These are phyloP conservation scores for Colletotrichum echinochloae DNA, from an alignment of 2,329 filamentous ascomycete genomes.

Conservation along the genomic window DNA sequence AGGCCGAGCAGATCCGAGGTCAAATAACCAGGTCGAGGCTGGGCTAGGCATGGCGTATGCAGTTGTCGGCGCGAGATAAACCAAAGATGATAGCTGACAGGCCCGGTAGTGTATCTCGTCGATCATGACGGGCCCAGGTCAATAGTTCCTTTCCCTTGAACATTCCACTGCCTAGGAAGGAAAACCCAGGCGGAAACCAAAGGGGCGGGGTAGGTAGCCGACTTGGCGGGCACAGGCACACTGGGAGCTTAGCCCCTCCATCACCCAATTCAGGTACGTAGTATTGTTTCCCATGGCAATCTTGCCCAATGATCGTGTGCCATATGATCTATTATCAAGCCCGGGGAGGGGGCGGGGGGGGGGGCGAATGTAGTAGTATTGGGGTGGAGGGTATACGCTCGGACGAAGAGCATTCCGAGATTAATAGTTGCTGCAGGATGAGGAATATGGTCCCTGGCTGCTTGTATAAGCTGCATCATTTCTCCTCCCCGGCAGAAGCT, in stretches of 20 bases:
- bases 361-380: too few species aligned
- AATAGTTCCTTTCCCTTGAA: slow-evolving; percentile 32
- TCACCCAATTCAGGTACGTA: background rate
- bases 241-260: background rate
- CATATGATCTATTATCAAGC: background rate
- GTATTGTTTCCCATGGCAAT: background rate
- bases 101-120: slow-evolving; percentile 1
- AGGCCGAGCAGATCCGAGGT: background rate
- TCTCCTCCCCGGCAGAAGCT: slow-evolving; percentile 14
- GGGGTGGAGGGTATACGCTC: slow-evolving; percentile 17
- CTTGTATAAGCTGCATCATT: background rate
- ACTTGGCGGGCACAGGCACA: slow-evolving; percentile 1
- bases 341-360: too few species aligned
- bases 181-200: background rate
- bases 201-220: background rate
- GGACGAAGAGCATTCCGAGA: slow-evolving; percentile 37
- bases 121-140: slow-evolving; percentile 22
- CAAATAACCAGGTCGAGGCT: background rate
- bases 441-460: slow-evolving; percentile 26
- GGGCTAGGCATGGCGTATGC: background rate
- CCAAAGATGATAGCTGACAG: slow-evolving; percentile 5
- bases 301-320: background rate
- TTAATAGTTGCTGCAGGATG: slow-evolving; percentile 37
- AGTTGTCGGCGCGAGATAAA: slow-evolving; percentile 11
- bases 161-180: slow-evolving; percentile 15